These are phyloP conservation scores for Zymoseptoria tritici DNA, from an alignment of 2,329 filamentous ascomycete species.

Conservation along the genomic window DNA sequence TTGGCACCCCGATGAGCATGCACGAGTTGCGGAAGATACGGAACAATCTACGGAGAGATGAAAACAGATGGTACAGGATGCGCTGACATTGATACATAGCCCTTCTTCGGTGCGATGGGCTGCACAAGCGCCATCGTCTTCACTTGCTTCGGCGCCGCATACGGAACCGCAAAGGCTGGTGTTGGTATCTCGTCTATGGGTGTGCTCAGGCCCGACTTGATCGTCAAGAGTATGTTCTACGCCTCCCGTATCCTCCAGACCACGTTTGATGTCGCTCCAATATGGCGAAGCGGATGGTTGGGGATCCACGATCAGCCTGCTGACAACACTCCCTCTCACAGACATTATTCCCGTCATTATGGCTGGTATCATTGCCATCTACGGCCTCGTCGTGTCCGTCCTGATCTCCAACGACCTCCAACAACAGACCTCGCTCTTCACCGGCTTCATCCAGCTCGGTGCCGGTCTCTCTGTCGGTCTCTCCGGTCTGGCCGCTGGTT, in stretches of 20 bases:
- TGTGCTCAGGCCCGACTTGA: constrained; percentile 94
- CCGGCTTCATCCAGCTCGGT: constrained; percentile 47
- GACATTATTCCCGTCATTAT: constrained; percentile 99
- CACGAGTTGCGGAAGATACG: not conserved
- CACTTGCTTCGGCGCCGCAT: constrained; percentile 92
- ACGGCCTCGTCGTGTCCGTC: constrained; percentile 48
- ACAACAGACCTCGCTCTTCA: constrained; percentile 42
- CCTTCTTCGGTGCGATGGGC: constrained; percentile 97
- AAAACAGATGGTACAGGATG: constrained; percentile 1
- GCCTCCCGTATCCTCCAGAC: constrained; percentile 1
- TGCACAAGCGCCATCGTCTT: constrained; percentile 93
- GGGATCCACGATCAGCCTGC: not conserved
- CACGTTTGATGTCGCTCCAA: not conserved
- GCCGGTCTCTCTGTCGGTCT: constrained; percentile 45
- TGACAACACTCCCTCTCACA: constrained; percentile 32
- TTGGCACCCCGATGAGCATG: not conserved
- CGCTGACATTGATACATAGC: constrained; percentile 38
- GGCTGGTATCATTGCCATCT: constrained; percentile 99
- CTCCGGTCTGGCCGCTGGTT: constrained; percentile 35
- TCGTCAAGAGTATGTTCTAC: constrained; percentile 85
- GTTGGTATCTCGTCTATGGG: constrained; percentile 98
- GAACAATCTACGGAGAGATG: not conserved
- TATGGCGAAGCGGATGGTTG: not conserved
- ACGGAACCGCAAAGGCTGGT: constrained; percentile 98
- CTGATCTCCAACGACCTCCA: constrained; percentile 47